These are phyloP conservation scores for Dothistroma septosporum DNA, from an alignment of 2,329 filamentous ascomycete species.

Conservation along the genomic window DNA sequence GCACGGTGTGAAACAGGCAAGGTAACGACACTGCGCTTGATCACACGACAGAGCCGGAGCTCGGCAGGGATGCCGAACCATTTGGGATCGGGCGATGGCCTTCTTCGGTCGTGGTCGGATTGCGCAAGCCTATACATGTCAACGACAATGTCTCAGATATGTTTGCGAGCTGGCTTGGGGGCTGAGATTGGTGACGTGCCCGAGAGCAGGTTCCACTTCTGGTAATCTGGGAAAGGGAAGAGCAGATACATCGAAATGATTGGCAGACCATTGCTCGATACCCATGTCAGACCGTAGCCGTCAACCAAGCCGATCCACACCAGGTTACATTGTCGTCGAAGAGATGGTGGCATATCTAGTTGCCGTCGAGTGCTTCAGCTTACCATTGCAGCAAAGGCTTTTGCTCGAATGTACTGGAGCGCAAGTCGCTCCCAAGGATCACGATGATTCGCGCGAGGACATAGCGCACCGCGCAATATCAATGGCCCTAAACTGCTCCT, in stretches of 20 bases:
- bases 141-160: constrained; percentile 13
- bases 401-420: no score
- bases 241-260: neutral
- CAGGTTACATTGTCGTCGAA: neutral
- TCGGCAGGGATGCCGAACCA: constrained; percentile 15
- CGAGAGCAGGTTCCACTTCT: constrained; percentile 2
- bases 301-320: neutral
- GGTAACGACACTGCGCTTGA: constrained; percentile 10
- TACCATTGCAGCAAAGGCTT: no score
- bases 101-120: constrained; percentile 4
- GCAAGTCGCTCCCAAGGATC: no score
- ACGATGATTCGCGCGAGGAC: no score
- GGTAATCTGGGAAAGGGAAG: constrained; percentile 4
- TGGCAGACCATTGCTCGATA: constrained; percentile 4
- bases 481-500: no score
- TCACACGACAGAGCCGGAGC: constrained; percentile 19
- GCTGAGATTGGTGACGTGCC: constrained; percentile 17
- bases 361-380: no score
- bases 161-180: constrained; percentile 5
- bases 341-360: no score
- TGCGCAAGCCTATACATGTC: constrained; percentile 13
- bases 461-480: no score
- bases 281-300: neutral
- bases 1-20: constrained; percentile 17
- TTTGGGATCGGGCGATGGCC: constrained; percentile 5